These are phyloP conservation scores for Penicillium expansum DNA, from an alignment of 2,329 filamentous ascomycete genomes.

Conservation along the genomic window DNA sequence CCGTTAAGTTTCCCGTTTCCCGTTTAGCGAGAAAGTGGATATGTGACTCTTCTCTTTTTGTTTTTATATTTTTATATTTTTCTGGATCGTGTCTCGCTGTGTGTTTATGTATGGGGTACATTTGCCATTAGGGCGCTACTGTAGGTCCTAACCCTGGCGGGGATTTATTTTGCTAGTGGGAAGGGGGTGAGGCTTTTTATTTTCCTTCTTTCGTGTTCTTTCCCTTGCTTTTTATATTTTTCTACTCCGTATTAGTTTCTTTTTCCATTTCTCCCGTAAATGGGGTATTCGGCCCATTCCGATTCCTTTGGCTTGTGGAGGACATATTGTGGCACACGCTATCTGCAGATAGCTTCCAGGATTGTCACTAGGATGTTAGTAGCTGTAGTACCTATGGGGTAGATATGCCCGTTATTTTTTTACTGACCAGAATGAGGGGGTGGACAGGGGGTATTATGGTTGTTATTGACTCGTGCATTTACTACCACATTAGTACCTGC, in stretches of 20 bases:
- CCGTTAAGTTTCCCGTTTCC: neutral
- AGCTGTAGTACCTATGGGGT: neutral
- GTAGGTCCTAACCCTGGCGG: neutral
- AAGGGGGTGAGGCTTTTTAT: neutral
- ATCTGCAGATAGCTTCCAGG: neutral
- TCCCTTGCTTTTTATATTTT: neutral
- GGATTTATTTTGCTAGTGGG: neutral
- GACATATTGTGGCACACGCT: neutral
- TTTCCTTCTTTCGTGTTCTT: neutral
- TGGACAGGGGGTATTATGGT: neutral
- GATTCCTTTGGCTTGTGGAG: neutral
- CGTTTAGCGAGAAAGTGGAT: neutral
- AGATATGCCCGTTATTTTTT: neutral
- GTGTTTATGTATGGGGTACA: constrained; percentile 1
- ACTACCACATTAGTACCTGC: neutral
- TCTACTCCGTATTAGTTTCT: too few relatives aligned
- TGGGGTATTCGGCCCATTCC: neutral
- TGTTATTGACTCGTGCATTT: neutral
- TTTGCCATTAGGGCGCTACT: neutral
- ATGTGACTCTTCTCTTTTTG: neutral
- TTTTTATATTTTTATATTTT: neutral
- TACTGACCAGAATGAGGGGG: neutral
- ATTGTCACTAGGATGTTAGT: neutral
- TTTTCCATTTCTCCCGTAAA: too few relatives aligned
- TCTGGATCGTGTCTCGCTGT: neutral